These are phyloP conservation scores for Ophiostoma sp. DNA, from an alignment of 2,329 filamentous ascomycete genomes.

Conservation along the genomic window DNA sequence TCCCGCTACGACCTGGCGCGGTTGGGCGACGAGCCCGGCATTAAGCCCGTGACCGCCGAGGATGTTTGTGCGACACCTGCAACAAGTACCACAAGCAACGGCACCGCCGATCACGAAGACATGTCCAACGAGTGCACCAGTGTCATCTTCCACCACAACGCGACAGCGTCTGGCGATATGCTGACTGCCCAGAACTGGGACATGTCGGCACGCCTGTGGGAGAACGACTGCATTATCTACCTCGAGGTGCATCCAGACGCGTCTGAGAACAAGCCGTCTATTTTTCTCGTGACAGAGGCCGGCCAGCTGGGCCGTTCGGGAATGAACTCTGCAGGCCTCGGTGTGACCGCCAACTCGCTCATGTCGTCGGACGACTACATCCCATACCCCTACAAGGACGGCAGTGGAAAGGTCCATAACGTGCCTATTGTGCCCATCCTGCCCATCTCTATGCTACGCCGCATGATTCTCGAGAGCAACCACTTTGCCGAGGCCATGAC, in stretches of 20 bases:
- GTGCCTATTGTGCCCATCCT: slow-evolving; percentile 24
- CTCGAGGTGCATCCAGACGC: slow-evolving; percentile 30
- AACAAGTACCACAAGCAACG: neutral
- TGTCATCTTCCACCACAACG: slow-evolving; percentile 23
- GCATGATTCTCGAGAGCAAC: slow-evolving; percentile 29
- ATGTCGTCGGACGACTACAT: slow-evolving; percentile 30
- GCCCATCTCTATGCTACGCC: slow-evolving; percentile 29
- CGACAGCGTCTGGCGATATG: slow-evolving; percentile 19
- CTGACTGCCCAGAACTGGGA: slow-evolving; percentile 26
- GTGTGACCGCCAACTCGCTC: slow-evolving; percentile 31
- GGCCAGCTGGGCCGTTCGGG: slow-evolving; percentile 31
- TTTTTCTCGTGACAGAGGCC: slow-evolving; percentile 32
- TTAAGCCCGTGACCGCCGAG: neutral
- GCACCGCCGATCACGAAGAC: slow-evolving; percentile 9
- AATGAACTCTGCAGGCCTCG: slow-evolving; percentile 32
- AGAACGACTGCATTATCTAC: slow-evolving; percentile 30
- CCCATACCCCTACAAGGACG: slow-evolving; percentile 22
- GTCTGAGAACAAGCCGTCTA: slow-evolving; percentile 26
- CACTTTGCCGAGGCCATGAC: slow-evolving; percentile 26
- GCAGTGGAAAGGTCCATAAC: slow-evolving; percentile 15
- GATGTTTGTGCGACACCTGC: neutral
- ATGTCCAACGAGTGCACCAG: slow-evolving; percentile 25
- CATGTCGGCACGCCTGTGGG: slow-evolving; percentile 27
- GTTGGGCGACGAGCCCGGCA: slow-evolving; percentile 18
- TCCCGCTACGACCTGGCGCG: slow-evolving; percentile 30